Percentiles rank a stretch among this genome's conserved stretches.
These are phyloP conservation scores for Sindora glabra DNA, from an alignment of 306 rosid genomes.

Conservation along the genomic window DNA sequence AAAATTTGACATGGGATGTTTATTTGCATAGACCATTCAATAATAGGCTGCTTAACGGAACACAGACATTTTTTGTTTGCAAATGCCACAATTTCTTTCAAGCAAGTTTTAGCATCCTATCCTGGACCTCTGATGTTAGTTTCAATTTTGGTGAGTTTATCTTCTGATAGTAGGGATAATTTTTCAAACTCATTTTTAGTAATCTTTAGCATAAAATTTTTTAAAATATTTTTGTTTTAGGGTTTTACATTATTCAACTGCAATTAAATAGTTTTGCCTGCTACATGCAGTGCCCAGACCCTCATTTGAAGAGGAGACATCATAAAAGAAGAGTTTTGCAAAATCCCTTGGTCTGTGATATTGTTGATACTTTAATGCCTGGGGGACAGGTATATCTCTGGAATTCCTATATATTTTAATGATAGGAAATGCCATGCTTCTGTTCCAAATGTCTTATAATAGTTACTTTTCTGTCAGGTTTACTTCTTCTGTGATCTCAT, in stretches of 20 bases:
- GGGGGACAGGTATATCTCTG: constrained; percentile 63
- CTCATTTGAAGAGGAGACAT: constrained; percentile 84
- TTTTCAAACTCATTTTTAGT: neutral
- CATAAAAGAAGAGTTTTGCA: constrained; percentile 85
- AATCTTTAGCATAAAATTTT: neutral
- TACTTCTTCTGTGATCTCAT: neutral
- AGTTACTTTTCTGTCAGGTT: neutral
- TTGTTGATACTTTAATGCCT: constrained; percentile 39
- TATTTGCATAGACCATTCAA: neutral
- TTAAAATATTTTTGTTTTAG: neutral
- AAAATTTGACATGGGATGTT: neutral
- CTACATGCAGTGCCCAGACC: constrained; percentile 86
- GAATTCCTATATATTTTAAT: neutral
- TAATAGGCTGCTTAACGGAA: constrained; percentile 18
- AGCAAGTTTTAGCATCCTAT: constrained; percentile 59
- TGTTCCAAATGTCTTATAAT: neutral
- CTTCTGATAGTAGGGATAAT: neutral
- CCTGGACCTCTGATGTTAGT: constrained; percentile 78
- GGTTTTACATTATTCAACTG: neutral
- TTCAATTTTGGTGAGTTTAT: constrained; percentile 69
- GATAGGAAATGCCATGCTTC: neutral
- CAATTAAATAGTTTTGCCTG: constrained; percentile 7
- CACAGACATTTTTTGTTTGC: constrained; percentile 81
- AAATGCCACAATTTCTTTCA: constrained; percentile 76
- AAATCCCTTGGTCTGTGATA: constrained; percentile 62